Evolutionary conservation across 805 yeast genomes (phyloP).

Genomic region (Wickerhamomyces xylosicus): DNA sequence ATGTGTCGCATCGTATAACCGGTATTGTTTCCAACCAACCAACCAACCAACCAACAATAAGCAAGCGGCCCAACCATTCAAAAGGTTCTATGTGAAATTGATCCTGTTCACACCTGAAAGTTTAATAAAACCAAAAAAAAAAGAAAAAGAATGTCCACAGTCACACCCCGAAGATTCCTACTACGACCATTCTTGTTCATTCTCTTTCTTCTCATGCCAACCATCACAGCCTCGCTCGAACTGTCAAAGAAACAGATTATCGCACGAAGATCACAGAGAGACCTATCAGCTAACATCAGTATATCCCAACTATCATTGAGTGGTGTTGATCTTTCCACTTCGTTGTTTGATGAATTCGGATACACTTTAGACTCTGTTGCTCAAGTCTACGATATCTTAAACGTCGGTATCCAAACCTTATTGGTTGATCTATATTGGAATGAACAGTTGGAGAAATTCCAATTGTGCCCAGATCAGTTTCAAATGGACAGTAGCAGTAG

Average conservation of each 20-base stretch:
- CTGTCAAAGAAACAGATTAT: not conserved
- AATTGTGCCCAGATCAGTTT: conserved; percentile 42
- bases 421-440: conserved; percentile 48
- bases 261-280: conserved; percentile 28
- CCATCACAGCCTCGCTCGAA: not conserved
- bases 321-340: conserved; percentile 28
- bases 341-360: conserved; percentile 22
- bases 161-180: no score
- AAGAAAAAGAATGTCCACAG: no score
- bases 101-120: no score
- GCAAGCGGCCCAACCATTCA: no score
- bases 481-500: conserved; percentile 16
- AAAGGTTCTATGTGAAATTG: no score
- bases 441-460: conserved; percentile 36
- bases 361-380: conserved; percentile 23
- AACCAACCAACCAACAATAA: no score
- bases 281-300: conserved; percentile 28
- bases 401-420: conserved; percentile 36
- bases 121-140: no score
- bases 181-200: no score
- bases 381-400: conserved; percentile 23
- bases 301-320: conserved; percentile 28
- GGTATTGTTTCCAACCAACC: no score
- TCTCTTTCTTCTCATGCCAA: not conserved
- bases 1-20: no score